Percentiles rank a stretch among this genome's conserved stretches.
These are phyloP conservation scores for Lentinula sp. DNA, from an alignment of 768 basidiomycete species.

Conservation along the genomic window DNA sequence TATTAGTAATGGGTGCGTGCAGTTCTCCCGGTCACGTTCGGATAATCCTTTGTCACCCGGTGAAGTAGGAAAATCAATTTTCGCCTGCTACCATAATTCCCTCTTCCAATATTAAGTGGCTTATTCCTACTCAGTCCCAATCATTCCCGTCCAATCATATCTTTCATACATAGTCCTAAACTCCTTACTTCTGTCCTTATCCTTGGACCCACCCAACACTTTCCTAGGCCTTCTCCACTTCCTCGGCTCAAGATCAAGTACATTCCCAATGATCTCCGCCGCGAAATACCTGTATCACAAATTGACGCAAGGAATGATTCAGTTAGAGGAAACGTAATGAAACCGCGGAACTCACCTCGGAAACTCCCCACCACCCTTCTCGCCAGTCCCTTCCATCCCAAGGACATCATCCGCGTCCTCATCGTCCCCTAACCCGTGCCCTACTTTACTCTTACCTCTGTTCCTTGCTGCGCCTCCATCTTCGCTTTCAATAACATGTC, in stretches of 20 bases:
- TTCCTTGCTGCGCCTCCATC: constrained; percentile 37
- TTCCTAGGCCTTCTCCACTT: constrained; percentile 78
- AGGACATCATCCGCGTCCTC: constrained; percentile 14
- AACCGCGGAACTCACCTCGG: constrained; percentile 51
- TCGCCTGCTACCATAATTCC: too few relatives aligned
- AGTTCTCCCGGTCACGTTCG: too few relatives aligned
- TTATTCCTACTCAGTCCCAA: constrained; percentile 29
- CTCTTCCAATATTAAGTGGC: too few relatives aligned
- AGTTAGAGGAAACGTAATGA: neutral
- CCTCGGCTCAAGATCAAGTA: constrained; percentile 82
- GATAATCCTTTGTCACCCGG: too few relatives aligned
- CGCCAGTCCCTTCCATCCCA: constrained; percentile 68
- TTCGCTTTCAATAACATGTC: constrained; percentile 91
- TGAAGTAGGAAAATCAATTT: too few relatives aligned
- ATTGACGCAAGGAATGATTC: neutral
- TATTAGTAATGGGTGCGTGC: too few relatives aligned
- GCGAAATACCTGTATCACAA: constrained; percentile 73
- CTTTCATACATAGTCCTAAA: constrained; percentile 74
- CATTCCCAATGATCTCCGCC: constrained; percentile 88
- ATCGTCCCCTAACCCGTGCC: neutral
- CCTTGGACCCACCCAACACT: constrained; percentile 56
- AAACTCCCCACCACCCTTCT: constrained; percentile 89
- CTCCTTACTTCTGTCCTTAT: constrained; percentile 60
- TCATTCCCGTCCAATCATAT: constrained; percentile 79
- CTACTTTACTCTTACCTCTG: neutral